phyloP scores from a whole-genome alignment of 2,329 filamentous ascomycete genomes.

The Diaporthe eres region DNA sequence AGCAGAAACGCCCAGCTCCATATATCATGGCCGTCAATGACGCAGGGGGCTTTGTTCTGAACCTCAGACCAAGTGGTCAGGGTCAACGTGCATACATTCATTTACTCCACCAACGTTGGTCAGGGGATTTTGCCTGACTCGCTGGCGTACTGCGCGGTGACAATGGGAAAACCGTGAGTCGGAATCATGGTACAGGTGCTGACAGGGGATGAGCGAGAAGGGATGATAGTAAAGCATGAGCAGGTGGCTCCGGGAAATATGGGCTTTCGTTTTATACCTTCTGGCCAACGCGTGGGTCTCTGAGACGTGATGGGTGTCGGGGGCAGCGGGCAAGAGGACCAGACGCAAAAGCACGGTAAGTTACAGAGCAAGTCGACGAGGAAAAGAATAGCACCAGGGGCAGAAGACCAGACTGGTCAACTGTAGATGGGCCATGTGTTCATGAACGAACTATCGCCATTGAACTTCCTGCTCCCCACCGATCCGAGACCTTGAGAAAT shows the following conservation, averaged over 20 bases:
- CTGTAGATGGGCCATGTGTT: not conserved
- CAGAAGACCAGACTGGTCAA: not conserved
- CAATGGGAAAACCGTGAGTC: not conserved
- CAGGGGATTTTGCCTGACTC: no score
- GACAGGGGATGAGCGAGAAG: not conserved
- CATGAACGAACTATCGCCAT: slow-evolving; percentile 7
- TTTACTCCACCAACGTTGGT: not conserved
- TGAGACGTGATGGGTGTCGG: not conserved
- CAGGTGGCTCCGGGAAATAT: no score
- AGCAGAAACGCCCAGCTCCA: not conserved
- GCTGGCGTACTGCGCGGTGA: not conserved
- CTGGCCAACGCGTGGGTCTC: not conserved
- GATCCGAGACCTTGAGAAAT: not conserved
- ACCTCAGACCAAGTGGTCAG: not conserved
- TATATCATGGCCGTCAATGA: not conserved
- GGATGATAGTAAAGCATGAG: not conserved
- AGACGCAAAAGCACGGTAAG: not conserved
- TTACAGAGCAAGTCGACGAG: not conserved
- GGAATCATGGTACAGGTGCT: not conserved
- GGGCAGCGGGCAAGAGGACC: not conserved
- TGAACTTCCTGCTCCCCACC: not conserved
- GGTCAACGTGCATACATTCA: not conserved
- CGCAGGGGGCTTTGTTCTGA: not conserved
- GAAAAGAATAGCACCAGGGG: not conserved
- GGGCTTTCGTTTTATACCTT: not conserved